Conservation (phyloP, 305 asterid genomes). For the Fraxinus latifolia region DNA sequence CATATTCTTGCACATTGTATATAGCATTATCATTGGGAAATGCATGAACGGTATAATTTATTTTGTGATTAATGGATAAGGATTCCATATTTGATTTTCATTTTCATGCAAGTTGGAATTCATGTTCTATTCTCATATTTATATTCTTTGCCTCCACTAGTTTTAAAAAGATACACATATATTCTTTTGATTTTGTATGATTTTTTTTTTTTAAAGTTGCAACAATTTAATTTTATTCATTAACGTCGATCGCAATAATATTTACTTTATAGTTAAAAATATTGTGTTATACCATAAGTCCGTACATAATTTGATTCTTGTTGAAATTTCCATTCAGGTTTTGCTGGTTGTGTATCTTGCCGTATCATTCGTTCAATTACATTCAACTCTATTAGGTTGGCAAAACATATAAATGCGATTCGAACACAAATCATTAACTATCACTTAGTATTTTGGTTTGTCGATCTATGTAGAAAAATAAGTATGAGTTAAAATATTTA, state of each 20-base stretch:
- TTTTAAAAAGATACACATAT: background rate
- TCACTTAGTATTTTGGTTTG: background rate
- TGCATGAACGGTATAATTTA: background rate
- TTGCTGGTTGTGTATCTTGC: background rate
- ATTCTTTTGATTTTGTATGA: background rate
- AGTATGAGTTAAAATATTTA: background rate
- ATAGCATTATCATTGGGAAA: conserved; percentile 18
- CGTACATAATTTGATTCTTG: background rate
- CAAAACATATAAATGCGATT: background rate
- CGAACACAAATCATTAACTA: background rate
- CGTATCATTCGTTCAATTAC: background rate
- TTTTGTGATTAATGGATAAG: conserved; percentile 21
- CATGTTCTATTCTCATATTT: conserved; percentile 4
- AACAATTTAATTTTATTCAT: background rate
- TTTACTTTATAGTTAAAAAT: background rate
- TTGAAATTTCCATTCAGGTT: background rate
- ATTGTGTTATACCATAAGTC: background rate
- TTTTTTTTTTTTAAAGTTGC: background rate
- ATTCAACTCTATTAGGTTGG: background rate
- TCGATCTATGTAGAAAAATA: background rate
- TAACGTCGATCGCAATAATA: background rate
- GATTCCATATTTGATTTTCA: conserved; percentile 15
- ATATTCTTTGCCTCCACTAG: background rate
- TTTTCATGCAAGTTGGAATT: background rate
- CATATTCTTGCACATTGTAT: conserved; percentile 6